Evolutionary conservation across 2,329 filamentous ascomycete species (phyloP), one percentile per base, ranked within the genome.

Genomic region (Colletotrichum magnum): DNA sequence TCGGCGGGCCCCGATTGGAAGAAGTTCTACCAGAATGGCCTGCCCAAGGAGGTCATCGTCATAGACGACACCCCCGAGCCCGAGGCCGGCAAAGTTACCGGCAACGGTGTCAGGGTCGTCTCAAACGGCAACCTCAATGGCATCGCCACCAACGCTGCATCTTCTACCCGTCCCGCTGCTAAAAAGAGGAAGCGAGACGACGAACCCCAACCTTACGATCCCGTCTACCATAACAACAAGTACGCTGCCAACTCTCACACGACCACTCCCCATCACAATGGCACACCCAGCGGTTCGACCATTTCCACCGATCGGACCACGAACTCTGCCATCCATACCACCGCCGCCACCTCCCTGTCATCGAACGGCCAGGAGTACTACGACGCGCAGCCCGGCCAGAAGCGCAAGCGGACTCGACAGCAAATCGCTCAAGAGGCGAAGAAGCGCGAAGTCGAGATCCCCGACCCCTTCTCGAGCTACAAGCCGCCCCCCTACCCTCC

Each of bases 401-500:
- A 98, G 84, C 89, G 95, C 76, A 98, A 97, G 83, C 89, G 96
- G 16, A 94, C 93, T 52, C 89, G 94, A 70, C 93, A 95, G 73
- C 93, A 95, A 73, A 87, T 91, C 64, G 92, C 93, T 75, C 93
- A 94, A 77, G 93, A 97, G 79, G 91, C 93, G 63, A 95, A 94
- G 79, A 87, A 92, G 73, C 88, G 92, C 75, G 93, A 96, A 75
- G 83, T 92, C 52, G 92, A 94, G 75, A 86, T 90, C 47, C 88
- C 89, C 26, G 92, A 95, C 78, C 89, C 92, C 21, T 93, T 91
- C 76, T 86, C 90, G 72, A 92, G 89, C 72, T 98, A 98, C 78
- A 88, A 94, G 58, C 95, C 96, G 51, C 96, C 95, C 6, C 91
- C 94, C 1, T 92, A 94, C 72, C 95, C 95, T 4, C 92, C 94